Evolutionary conservation across 1,139 yeast genomes (phyloP).

Genomic region (Yamadazyma pseudoaaseri): DNA sequence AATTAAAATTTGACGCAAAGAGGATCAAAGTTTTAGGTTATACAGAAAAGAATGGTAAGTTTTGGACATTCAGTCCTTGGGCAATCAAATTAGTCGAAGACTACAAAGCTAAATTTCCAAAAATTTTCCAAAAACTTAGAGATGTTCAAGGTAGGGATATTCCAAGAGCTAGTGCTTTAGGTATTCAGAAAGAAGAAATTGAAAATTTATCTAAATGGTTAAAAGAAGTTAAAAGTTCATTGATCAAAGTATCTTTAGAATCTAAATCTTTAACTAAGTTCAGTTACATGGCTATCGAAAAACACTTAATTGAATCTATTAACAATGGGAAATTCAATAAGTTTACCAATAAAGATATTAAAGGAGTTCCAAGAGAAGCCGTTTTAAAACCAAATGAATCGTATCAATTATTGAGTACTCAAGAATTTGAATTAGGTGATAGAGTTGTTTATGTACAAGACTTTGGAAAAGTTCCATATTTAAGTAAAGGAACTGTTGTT

Average conservation of each 20-base stretch:
- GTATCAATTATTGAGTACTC: conserved; percentile 68
- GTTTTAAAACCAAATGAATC: conserved; percentile 76
- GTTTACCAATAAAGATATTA: conserved; percentile 55
- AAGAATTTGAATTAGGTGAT: conserved; percentile 83
- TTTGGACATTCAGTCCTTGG: conserved; percentile 83
- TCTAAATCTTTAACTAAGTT: conserved; percentile 75
- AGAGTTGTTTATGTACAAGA: conserved; percentile 83
- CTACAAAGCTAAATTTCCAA: conserved; percentile 62
- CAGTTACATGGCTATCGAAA: conserved; percentile 69
- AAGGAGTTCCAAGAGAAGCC: conserved; percentile 85
- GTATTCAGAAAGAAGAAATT: conserved; percentile 30
- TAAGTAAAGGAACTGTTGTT: conserved; percentile 88
- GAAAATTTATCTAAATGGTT: conserved; percentile 56
- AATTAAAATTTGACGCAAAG: conserved; percentile 77
- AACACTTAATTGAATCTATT: conserved; percentile 50
- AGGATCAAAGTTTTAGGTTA: conserved; percentile 87
- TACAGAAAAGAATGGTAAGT: conserved; percentile 62
- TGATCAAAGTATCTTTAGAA: conserved; percentile 69
- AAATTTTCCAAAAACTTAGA: conserved; percentile 38
- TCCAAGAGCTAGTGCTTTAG: conserved; percentile 27
- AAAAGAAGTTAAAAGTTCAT: conserved; percentile 50
- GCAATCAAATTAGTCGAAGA: conserved; percentile 67
- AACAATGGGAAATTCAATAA: conserved; percentile 34
- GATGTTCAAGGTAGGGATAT: conserved; percentile 21
- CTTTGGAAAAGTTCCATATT: conserved; percentile 86